Base-by-base conservation (phyloP, 2,329 filamentous ascomycete species). In the Diaporthe vaccinii region DNA sequence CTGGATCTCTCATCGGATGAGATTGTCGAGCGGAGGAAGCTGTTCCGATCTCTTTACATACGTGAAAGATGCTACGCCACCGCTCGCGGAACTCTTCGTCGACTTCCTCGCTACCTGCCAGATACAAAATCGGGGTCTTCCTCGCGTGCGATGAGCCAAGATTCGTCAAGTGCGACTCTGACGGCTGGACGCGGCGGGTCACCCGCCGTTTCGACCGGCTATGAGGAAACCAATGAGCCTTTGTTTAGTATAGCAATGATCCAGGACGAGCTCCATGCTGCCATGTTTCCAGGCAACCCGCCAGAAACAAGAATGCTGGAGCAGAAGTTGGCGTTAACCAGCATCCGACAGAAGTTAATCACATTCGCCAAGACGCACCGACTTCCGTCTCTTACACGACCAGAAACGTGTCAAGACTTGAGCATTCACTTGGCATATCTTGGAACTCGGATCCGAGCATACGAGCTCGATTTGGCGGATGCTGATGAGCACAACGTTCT, bases 351-450 rank as follows among this genome's bases (percentile, higher is more conserved):
- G 2, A 49, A 22, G 10, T 41, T 65, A 2, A 20, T 34, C 28
- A 14, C 17, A 4, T 65, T 65, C 6, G 61, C 61, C 4, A 28
- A 49, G 25, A 65, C 61, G 4, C 28, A 65, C 17, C 61, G 25
- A 14, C 28, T 65, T 34, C 61, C 61, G 34, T 34, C 44, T 49
- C 7, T 46, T 8, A 49, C 34, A 49, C 41, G 17, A 34, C 61
- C 61, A 49, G 15, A 65, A 20, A 65, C 15, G 3, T 46, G 49
- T 31, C 61, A 65, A 34, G 61, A 65, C 20, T 10, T 65, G 61
- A 65, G 61, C 44, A 9, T 49, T 9, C 61, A 65, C 61, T 65
- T 65, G 61, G 61, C 61, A 65, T 65, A 65, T 65, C 61, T 65
- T 49, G 61, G 61, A n/a, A 65, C 61, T n/a, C 41, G 20, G 10